Evolutionary conservation across 805 yeast genomes (phyloP).

Genomic region (Osmozyma mogii): DNA sequence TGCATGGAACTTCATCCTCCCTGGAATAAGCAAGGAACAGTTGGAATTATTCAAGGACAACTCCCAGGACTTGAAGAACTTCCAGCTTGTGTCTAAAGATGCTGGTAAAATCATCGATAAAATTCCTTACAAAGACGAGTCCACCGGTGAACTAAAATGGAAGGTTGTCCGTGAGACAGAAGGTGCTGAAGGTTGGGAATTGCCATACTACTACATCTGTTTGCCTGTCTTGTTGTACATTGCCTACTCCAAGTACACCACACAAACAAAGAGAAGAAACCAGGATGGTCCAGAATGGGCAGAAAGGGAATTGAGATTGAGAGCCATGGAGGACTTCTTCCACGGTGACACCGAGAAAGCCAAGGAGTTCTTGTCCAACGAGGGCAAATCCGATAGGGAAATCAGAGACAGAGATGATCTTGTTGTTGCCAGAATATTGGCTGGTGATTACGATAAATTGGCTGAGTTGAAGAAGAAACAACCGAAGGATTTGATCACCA

Average conservation of each 20-base stretch:
- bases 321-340: slow-evolving; percentile 60
- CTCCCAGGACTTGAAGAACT: slow-evolving; percentile 49
- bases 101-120: slow-evolving; percentile 66
- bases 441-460: slow-evolving; percentile 76
- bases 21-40: slow-evolving; percentile 46
- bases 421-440: slow-evolving; percentile 71
- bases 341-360: slow-evolving; percentile 46
- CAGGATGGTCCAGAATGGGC: slow-evolving; percentile 67
- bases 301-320: slow-evolving; percentile 66
- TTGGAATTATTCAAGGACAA: slow-evolving; percentile 52
- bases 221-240: slow-evolving; percentile 62
- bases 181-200: slow-evolving; percentile 81
- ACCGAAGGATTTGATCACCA: slow-evolving; percentile 31
- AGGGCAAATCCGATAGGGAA: slow-evolving; percentile 47
- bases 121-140: slow-evolving; percentile 73
- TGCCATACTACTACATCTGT: slow-evolving; percentile 59
- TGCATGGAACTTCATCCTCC: slow-evolving; percentile 36
- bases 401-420: slow-evolving; percentile 63
- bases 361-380: slow-evolving; percentile 44
- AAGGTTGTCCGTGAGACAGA: slow-evolving; percentile 63
- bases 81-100: slow-evolving; percentile 43
- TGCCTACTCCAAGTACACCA: slow-evolving; percentile 40
- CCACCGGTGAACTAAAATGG: slow-evolving; percentile 76
- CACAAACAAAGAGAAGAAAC: slow-evolving; percentile 34
- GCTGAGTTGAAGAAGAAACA: slow-evolving; percentile 47